Evolutionary conservation across 768 basidiomycete species (phyloP), one percentile per base, ranked within the genome.

Genomic region (Mycena alexandri): DNA sequence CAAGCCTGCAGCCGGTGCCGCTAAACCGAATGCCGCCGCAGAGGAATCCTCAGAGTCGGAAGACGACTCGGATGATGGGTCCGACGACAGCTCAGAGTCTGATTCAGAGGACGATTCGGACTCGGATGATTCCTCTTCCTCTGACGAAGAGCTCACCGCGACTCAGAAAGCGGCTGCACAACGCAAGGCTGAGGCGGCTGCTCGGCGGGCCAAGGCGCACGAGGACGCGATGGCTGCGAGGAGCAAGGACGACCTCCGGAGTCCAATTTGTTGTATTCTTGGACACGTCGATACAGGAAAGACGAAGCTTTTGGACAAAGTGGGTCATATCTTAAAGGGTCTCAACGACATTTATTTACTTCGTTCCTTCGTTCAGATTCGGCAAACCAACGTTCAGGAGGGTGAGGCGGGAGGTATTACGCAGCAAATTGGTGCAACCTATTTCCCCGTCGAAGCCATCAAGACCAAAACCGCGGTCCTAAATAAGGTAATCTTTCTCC

Each of bases 231-330:
- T 96, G 65, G 93, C 96, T 46, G 93, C 92, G 5, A 82, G 94
- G 57, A 94, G 81, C 77, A 95, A 93, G 78, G 95, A 99, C 72
- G 82, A 99, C 76, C 81, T 99, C 52, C 92, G 98, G 47, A 94
- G 92, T 77, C 98, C 98, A 16, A 99, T 99, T 76, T 99, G 97
- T 77, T 98, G 97, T 87, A 99, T 99, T 74, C 80, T 99, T 68
- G 98, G 98, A 66, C 98, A 99, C 78, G 98, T 99, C 86, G 98
- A 99, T 84, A 98, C 96, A 5, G 98, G 98, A 67, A 99, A 99
- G 82, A 99, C 98, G 16, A 98, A 98, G 80, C 83, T 99, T 43
- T 80, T 99, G 73, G 98, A 99, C 79, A 99, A 98, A 87, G 95
- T 94, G 60, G 60, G 85, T 73, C 17, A 38, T 55, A 67, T 63